Conservation (phyloP, 805 yeast species). For the Brettanomyces bruxellensis region DNA sequence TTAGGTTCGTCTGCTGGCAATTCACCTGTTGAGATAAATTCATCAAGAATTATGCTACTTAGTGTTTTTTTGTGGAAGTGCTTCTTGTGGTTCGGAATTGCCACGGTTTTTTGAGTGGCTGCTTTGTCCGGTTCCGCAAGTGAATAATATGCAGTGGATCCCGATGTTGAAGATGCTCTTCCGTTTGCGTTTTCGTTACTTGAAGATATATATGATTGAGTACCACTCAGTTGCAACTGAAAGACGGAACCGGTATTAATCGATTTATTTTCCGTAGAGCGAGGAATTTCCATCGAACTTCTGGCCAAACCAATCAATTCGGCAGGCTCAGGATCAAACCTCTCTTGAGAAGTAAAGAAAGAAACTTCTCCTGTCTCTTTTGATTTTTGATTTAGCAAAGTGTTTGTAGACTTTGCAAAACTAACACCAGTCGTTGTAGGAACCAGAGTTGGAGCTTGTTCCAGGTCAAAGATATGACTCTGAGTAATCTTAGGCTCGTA, state of each 20-base stretch:
- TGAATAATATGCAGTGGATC: conserved; percentile 6
- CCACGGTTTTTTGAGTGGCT: conserved; percentile 4
- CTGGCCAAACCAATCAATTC: conserved; percentile 1
- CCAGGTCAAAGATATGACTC: background rate
- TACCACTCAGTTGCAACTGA: conserved; percentile 3
- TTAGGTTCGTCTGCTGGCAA: conserved; percentile 10
- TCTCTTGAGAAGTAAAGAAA: background rate
- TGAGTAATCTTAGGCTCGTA: conserved; percentile 5
- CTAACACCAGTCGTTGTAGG: background rate
- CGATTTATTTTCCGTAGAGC: background rate
- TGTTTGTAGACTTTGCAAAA: background rate
- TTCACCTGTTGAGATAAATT: conserved; percentile 19
- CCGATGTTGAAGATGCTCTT: background rate
- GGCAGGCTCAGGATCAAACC: background rate
- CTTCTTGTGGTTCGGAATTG: conserved; percentile 8
- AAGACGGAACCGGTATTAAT: conserved; percentile 2
- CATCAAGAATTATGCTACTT: conserved; percentile 19
- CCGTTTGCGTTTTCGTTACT: background rate
- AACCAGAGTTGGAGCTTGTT: conserved; percentile 1
- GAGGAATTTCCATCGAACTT: conserved; percentile 1
- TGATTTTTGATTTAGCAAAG: background rate
- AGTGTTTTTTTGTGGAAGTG: conserved; percentile 17
- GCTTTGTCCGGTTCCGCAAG: conserved; percentile 16
- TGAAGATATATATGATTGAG: background rate
- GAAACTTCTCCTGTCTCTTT: background rate